Evolutionary conservation across 352 stramenopile genomes (phyloP), one percentile per base, ranked within the genome.

Genomic region (Phytophthora pinifolia): DNA sequence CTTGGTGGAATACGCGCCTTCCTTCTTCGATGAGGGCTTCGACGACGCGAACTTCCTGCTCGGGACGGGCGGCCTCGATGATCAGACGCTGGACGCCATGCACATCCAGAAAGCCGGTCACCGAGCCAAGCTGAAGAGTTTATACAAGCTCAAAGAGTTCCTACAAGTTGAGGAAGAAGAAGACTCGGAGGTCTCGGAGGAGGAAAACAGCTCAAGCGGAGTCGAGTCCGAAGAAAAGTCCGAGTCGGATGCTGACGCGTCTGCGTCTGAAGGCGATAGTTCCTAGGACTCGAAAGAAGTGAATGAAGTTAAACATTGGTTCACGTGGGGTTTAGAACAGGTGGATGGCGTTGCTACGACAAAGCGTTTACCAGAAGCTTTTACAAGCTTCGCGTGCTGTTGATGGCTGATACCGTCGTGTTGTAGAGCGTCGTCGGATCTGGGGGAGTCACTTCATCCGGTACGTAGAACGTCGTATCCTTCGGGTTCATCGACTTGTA

Each of bases 401-500:
- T 87, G 32, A 91, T 73, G 33, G 76, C 77, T 35, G 67, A 44
- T 38, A 89, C 70, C 2, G 81, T 89, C 37, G 78, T 86, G 73
- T 92, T 92, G 62, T 94, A 94, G 14, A 89, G 57, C 29, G 41
- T 61, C 14, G 76, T 79, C 20, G 83, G 83, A 49, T 92, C 84
- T 12, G 85, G 85, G 9, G 83, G 83, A 48, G 82, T 90, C 56
- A 93, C 78, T 69, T 92, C 83, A 44, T 93, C 85, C 3, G 85
- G 83, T 32, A 93, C 78, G 67, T 92, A 90, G 46, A 95, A 92
- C 22, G 81, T 93, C 31, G 46, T 80, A 65, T 92, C 72, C 6
- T 85, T 64, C 6, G 83, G 85, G 45, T 93, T 74, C 9, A 89
- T 53, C 22, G 82, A 76, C 54, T 90, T 92, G 82, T 93, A 95